A percentile compares a stretch with the other conserved stretches of the same genome.
These are phyloP conservation scores for Neurospora sp. DNA, from an alignment of 495 filamentous ascomycete genomes.

Conservation along the genomic window DNA sequence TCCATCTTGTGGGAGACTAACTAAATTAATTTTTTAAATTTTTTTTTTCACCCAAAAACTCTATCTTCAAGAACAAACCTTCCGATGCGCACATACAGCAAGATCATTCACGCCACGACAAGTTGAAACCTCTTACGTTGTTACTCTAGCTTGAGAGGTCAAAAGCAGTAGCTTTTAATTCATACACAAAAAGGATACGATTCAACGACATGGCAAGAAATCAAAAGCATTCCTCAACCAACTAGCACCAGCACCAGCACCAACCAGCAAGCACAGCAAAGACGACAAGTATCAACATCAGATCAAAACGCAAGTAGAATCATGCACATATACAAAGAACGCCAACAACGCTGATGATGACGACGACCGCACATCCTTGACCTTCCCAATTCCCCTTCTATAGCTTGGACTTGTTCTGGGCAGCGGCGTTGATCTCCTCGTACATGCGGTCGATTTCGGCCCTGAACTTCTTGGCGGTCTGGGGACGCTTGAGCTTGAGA, in stretches of 20 bases:
- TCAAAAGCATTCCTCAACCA: not conserved
- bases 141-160: not conserved
- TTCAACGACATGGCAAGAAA: not conserved
- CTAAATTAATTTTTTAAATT: not conserved
- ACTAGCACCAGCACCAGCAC: not conserved
- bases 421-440: conserved; percentile 44
- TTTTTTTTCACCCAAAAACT: not conserved
- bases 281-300: not conserved
- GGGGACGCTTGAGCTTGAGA: conserved; percentile 89
- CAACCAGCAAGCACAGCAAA: not conserved
- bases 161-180: not conserved
- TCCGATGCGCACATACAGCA: not conserved
- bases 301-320: not conserved
- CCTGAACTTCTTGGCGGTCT: conserved; percentile 69
- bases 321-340: not conserved
- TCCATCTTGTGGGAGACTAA: not conserved
- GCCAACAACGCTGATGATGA: not conserved
- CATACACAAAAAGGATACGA: not conserved
- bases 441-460: conserved; percentile 72
- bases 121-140: not conserved
- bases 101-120: not conserved
- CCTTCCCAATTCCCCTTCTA: conserved; percentile 9
- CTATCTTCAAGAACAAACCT: not conserved
- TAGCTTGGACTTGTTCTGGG: conserved; percentile 29
- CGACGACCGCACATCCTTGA: not conserved